Evolutionary conservation across 1,284 basidiomycete genomes (phyloP).

Genomic region (Irpex rosettiformis): DNA sequence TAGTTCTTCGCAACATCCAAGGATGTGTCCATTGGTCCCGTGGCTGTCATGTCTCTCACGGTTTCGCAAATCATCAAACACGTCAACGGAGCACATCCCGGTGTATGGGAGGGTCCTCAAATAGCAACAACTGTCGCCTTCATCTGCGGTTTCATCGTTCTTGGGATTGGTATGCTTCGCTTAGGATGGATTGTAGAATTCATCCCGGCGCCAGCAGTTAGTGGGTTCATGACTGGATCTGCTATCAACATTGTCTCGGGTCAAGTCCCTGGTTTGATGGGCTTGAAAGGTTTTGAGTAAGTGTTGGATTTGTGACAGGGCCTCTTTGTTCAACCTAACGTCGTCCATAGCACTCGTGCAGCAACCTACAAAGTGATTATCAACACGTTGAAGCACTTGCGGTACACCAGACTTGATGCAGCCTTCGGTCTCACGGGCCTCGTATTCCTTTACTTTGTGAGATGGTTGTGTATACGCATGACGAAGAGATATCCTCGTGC

Average conservation of each 20-base stretch:
- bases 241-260: conserved; percentile 83
- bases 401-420: conserved; percentile 71
- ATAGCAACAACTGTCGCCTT: conserved; percentile 88
- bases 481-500: conserved; percentile 65
- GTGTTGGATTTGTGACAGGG: conserved; percentile 25
- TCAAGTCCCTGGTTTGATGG: conserved; percentile 83
- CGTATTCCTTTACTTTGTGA: conserved; percentile 70
- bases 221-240: conserved; percentile 91
- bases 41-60: conserved; percentile 94
- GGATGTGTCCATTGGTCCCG: conserved; percentile 92
- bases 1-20: conserved; percentile 93
- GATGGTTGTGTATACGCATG: conserved; percentile 57
- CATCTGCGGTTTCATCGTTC: conserved; percentile 89
- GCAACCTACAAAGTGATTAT: conserved; percentile 87
- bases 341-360: conserved; percentile 61
- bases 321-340: conserved; percentile 2
- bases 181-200: conserved; percentile 96
- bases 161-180: conserved; percentile 85
- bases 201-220: conserved; percentile 87
- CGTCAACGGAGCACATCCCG: conserved; percentile 50
- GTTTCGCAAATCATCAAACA: conserved; percentile 75
- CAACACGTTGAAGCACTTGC: conserved; percentile 83
- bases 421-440: conserved; percentile 86
- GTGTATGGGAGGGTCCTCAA: conserved; percentile 56
- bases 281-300: conserved; percentile 77